Conservation (phyloP, 1,284 basidiomycete species). For the Laetiporus sulphureus region DNA sequence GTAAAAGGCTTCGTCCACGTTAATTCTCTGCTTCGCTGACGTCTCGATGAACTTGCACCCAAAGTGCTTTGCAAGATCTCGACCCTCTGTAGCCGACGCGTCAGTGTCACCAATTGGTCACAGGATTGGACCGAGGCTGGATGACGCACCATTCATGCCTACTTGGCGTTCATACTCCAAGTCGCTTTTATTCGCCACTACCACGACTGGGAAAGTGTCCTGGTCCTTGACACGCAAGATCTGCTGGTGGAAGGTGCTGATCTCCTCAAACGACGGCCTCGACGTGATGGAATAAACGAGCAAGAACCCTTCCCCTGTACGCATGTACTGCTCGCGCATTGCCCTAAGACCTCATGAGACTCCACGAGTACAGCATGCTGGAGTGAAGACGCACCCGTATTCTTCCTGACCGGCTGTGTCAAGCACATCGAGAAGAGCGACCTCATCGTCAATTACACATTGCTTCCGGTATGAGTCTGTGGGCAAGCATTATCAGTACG, state of each 20-base stretch:
- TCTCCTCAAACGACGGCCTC: conserved; percentile 96
- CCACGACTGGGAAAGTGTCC: conserved; percentile 95
- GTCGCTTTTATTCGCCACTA: conserved; percentile 99
- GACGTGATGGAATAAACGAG: conserved; percentile 99
- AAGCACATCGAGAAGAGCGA: conserved; percentile 93
- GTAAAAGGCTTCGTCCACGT: conserved; percentile 98
- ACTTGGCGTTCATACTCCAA: conserved; percentile 98
- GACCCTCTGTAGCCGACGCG: conserved; percentile 87
- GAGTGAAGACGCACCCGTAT: conserved; percentile 73
- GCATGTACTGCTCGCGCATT: conserved; percentile 98
- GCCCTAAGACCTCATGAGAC: conserved; percentile 45
- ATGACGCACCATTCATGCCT: conserved; percentile 79
- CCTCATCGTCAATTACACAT: conserved; percentile 96
- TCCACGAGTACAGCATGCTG: background rate
- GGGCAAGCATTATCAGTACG: too few species aligned
- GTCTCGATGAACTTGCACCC: conserved; percentile 98
- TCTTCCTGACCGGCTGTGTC: conserved; percentile 99
- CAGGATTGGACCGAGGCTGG: background rate
- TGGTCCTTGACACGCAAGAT: conserved; percentile 96
- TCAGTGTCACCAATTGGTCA: background rate
- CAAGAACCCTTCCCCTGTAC: conserved; percentile 96
- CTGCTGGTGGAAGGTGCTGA: conserved; percentile 96
- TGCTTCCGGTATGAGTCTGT: conserved; percentile 93
- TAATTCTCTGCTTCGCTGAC: conserved; percentile 96
- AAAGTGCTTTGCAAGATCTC: conserved; percentile 94